Conservation (phyloP, 306 rosid genomes). For the Argentina anserina region DNA sequence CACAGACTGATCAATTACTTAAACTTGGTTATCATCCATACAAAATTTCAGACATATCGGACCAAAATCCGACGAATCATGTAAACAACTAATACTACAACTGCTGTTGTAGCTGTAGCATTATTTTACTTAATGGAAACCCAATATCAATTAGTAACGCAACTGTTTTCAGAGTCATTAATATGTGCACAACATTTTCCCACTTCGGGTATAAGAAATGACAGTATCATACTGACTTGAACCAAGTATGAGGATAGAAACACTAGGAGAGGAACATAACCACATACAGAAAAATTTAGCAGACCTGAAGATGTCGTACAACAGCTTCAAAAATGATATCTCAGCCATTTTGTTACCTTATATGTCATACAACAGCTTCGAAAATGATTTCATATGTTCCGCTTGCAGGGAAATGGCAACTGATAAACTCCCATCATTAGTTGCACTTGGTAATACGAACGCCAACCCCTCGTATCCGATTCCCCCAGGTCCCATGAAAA, state of each 20-base stretch:
- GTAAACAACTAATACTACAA: not conserved
- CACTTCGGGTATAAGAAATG: conserved; percentile 5
- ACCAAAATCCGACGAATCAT: not conserved
- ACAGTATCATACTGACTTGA: conserved; percentile 16
- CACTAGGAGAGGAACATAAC: conserved; percentile 19
- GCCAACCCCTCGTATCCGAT: conserved; percentile 78
- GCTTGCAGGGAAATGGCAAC: conserved; percentile 24
- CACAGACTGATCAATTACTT: not conserved
- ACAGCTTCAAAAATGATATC: conserved; percentile 2
- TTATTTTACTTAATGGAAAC: conserved; percentile 3
- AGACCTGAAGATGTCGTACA: not conserved
- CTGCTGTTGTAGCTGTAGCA: not conserved
- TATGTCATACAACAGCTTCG: conserved; percentile 21
- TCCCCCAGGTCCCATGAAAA: conserved; percentile 97
- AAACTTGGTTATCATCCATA: not conserved
- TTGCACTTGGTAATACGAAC: conserved; percentile 62
- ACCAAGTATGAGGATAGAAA: conserved; percentile 4
- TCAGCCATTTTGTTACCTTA: conserved; percentile 17
- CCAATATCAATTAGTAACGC: conserved; percentile 13
- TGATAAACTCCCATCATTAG: conserved; percentile 33
- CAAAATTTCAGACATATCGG: not conserved
- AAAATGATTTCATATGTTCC: conserved; percentile 26
- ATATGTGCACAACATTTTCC: conserved; percentile 26
- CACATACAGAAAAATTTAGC: conserved; percentile 26
- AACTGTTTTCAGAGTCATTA: not conserved